Evolutionary conservation across 2,329 filamentous ascomycete species (phyloP).

Genomic region (Leptographium wingfieldii): DNA sequence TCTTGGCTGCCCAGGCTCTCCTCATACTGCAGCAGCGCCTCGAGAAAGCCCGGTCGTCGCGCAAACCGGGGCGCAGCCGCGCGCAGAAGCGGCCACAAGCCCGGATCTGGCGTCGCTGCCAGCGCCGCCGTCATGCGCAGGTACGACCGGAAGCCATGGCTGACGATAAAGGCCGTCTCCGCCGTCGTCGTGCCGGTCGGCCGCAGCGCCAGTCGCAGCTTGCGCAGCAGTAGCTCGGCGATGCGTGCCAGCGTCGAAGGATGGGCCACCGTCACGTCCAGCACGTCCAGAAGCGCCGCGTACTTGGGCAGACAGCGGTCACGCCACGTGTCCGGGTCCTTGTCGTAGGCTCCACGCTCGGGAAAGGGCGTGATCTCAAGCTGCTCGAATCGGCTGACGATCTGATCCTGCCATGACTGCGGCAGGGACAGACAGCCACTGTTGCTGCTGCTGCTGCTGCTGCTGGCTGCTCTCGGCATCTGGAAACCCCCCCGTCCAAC

Average conservation of each 20-base stretch:
- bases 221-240: conserved; percentile 50
- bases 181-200: conserved; percentile 43
- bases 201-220: conserved; percentile 51
- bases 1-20: conserved; percentile 23
- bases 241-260: conserved; percentile 48
- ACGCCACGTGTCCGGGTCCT: conserved; percentile 49
- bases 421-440: conserved; percentile 38
- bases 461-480: background rate
- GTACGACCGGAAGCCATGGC: conserved; percentile 63
- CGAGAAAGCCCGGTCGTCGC: conserved; percentile 51
- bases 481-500: conserved; percentile 19
- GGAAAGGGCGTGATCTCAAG: conserved; percentile 53
- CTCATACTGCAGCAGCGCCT: conserved; percentile 48
- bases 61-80: conserved; percentile 54
- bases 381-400: conserved; percentile 55
- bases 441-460: conserved; percentile 13
- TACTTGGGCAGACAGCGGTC: conserved; percentile 54
- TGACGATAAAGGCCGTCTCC: conserved; percentile 60
- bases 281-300: conserved; percentile 51
- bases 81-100: conserved; percentile 53
- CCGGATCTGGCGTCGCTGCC: conserved; percentile 42
- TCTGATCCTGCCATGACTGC: conserved; percentile 60
- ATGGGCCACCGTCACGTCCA: conserved; percentile 49
- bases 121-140: conserved; percentile 47
- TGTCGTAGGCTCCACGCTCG: conserved; percentile 48